Evolutionary conservation across 108 stramenopile species (phyloP).

Genomic region (Nitzschia sp.): DNA sequence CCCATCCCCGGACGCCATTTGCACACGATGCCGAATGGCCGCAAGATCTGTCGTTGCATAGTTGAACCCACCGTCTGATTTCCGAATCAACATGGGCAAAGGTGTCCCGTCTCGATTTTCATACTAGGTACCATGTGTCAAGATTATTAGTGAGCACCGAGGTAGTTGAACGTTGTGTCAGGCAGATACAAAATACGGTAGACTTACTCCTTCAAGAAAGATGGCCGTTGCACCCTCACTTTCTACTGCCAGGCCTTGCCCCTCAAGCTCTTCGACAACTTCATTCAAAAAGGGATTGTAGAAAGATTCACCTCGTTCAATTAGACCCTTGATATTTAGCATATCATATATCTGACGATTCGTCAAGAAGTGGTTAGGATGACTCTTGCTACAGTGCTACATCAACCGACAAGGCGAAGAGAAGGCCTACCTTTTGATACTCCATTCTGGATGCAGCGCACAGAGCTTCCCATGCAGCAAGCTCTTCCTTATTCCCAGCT

Average conservation of each 20-base stretch:
- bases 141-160: neutral
- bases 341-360: slow-evolving; percentile 78
- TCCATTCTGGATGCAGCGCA: slow-evolving; percentile 79
- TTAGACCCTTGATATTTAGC: slow-evolving; percentile 70
- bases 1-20: slow-evolving; percentile 44
- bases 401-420: neutral
- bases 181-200: neutral
- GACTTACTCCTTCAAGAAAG: slow-evolving; percentile 80
- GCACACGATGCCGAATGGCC: slow-evolving; percentile 90
- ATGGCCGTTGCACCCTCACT: slow-evolving; percentile 90
- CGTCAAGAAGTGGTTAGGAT: no score
- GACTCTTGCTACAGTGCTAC: neutral
- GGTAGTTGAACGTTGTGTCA: neutral
- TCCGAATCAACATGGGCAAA: slow-evolving; percentile 91
- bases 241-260: slow-evolving; percentile 70
- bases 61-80: slow-evolving; percentile 97
- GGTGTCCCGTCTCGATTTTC: slow-evolving; percentile 77
- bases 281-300: slow-evolving; percentile 92
- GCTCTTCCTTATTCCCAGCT: slow-evolving; percentile 86
- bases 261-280: slow-evolving; percentile 83
- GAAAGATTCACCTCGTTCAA: slow-evolving; percentile 93
- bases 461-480: slow-evolving; percentile 91
- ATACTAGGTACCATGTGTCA: slow-evolving; percentile 47
- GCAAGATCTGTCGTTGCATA: slow-evolving; percentile 99
- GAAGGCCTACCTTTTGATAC: slow-evolving; percentile 65